Percentiles rank a stretch among this genome's conserved stretches.
phyloP scores from a whole-genome alignment of 768 basidiomycete genomes.

The Hortiboletus campestris region DNA sequence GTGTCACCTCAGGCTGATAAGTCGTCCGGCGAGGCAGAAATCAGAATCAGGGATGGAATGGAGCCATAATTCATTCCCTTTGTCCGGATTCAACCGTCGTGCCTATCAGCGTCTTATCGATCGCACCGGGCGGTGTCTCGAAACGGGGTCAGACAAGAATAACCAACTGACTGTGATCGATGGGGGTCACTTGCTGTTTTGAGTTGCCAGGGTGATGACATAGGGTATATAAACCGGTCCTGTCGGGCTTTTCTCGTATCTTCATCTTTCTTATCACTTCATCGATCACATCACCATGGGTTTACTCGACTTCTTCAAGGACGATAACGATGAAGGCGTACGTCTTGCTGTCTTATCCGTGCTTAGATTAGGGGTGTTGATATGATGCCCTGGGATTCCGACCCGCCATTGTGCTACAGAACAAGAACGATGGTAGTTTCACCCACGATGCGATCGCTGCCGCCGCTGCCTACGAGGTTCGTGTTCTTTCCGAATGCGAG shows the following conservation, averaged over 20 bases:
- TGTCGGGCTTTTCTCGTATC: background rate
- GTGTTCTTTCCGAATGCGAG: background rate
- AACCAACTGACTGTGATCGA: slow-evolving; percentile 4
- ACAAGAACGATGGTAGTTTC: slow-evolving; percentile 12
- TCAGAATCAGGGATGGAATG: background rate
- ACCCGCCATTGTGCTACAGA: background rate
- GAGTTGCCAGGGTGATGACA: slow-evolving; percentile 15
- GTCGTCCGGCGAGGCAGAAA: background rate
- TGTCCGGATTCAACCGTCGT: slow-evolving; percentile 8
- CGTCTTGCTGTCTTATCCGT: background rate
- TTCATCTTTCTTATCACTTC: background rate
- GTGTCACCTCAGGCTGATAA: background rate
- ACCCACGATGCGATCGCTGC: slow-evolving; percentile 24
- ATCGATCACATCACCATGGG: slow-evolving; percentile 14
- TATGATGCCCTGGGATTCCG: background rate
- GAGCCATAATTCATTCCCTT: background rate
- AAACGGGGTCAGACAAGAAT: slow-evolving; percentile 13
- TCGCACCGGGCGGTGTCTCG: slow-evolving; percentile 7
- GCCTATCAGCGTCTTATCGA: slow-evolving; percentile 22
- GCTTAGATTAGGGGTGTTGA: background rate
- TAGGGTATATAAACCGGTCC: slow-evolving; percentile 19
- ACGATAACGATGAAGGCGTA: background rate
- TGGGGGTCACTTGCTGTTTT: slow-evolving; percentile 5
- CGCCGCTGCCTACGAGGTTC: slow-evolving; percentile 17
- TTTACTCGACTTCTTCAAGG: background rate